Evolutionary conservation across 768 basidiomycete genomes (phyloP).

Genomic region (Tylopilus intermedius): DNA sequence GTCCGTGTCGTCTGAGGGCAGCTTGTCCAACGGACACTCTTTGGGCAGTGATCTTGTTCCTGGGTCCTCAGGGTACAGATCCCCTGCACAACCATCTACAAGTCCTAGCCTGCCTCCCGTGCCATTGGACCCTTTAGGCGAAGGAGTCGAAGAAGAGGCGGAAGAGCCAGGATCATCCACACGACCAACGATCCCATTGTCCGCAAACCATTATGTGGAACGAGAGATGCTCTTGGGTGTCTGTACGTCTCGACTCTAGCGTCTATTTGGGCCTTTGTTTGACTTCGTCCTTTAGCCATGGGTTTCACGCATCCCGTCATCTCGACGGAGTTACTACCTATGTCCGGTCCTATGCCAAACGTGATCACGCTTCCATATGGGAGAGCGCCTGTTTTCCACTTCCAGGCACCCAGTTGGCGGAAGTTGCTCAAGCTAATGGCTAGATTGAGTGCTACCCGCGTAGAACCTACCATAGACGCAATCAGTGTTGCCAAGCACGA

Average conservation of each 20-base stretch:
- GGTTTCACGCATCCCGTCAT: conserved; percentile 61
- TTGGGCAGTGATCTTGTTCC: conserved; percentile 12
- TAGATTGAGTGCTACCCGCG: conserved; percentile 58
- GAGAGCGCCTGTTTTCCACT: conserved; percentile 60
- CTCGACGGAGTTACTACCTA: conserved; percentile 39
- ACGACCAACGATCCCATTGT: conserved; percentile 11
- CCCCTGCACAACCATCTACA: conserved; percentile 14
- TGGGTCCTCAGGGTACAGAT: conserved; percentile 14
- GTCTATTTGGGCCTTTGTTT: neutral
- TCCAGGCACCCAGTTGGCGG: conserved; percentile 72
- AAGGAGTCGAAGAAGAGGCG: conserved; percentile 19
- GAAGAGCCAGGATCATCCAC: conserved; percentile 12
- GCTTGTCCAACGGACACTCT: conserved; percentile 9
- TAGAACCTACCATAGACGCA: conserved; percentile 69
- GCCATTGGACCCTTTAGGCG: conserved; percentile 13
- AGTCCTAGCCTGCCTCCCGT: conserved; percentile 23
- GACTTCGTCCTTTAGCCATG: conserved; percentile 45
- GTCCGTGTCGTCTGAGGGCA: conserved; percentile 24
- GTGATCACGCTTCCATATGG: conserved; percentile 72
- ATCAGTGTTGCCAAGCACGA: conserved; percentile 52
- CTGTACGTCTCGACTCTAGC: conserved; percentile 45
- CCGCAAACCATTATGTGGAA: conserved; percentile 48
- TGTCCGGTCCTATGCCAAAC: conserved; percentile 58
- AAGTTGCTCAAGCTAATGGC: conserved; percentile 73
- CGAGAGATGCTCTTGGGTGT: conserved; percentile 53